Evolutionary conservation across 192 early-diverging fungal genomes (phyloP).

Genomic region (Podila epigama): DNA sequence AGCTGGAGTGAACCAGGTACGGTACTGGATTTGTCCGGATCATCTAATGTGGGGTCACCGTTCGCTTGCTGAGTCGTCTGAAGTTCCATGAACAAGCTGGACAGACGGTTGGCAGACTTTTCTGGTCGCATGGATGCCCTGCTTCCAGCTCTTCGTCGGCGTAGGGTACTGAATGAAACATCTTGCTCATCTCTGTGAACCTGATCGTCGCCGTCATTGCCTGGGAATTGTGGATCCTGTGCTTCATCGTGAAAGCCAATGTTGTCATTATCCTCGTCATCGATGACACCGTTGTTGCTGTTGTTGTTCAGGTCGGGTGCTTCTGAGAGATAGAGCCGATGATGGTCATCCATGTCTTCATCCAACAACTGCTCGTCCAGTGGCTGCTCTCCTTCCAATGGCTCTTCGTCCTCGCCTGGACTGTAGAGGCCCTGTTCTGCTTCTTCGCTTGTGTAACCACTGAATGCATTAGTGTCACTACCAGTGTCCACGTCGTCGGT

Average conservation of each 20-base stretch:
- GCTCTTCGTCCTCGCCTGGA: not conserved
- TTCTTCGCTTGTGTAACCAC: constrained; percentile 17
- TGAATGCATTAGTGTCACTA: constrained; percentile 26
- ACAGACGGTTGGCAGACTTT: constrained; percentile 19
- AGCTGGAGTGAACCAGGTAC: not conserved
- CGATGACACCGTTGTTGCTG: not conserved
- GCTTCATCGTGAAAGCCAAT: not conserved
- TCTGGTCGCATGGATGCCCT: not conserved
- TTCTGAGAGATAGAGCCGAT: not conserved
- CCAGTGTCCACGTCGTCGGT: too few relatives aligned
- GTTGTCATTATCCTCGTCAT: constrained; percentile 1
- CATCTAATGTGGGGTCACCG: not conserved
- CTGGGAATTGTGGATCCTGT: not conserved
- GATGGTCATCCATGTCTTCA: not conserved
- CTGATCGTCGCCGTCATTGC: constrained; percentile 1
- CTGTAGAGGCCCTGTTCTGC: not conserved
- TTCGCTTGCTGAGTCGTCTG: constrained; percentile 25
- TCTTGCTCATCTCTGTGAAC: not conserved
- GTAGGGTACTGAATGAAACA: not conserved
- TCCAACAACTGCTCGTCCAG: not conserved
- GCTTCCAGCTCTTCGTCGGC: constrained; percentile 2
- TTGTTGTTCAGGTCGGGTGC: not conserved
- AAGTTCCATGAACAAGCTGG: constrained; percentile 40
- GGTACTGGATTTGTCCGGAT: not conserved
- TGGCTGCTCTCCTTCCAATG: not conserved